Conservation (phyloP, 1,284 basidiomycete species). For the Naganishia sp. region DNA sequence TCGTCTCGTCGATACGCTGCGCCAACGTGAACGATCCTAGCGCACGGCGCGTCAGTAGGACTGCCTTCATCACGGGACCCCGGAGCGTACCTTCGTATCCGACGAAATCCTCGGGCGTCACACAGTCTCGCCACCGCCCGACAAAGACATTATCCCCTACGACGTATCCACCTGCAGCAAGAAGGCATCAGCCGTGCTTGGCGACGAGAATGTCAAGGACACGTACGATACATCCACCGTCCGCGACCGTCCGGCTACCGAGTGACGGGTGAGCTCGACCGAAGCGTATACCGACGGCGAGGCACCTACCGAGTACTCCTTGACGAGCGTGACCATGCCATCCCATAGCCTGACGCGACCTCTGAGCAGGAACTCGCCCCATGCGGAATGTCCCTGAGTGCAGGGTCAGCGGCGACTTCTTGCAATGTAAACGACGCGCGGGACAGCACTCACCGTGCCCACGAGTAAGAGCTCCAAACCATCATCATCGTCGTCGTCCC, state of each 20-base stretch:
- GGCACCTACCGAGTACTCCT: conserved; percentile 56
- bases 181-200: conserved; percentile 43
- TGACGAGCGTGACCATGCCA: conserved; percentile 57
- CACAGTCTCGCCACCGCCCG: conserved; percentile 54
- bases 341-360: conserved; percentile 59
- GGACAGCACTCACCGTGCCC: conserved; percentile 44
- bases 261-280: background rate
- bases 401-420: background rate
- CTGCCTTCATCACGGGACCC: background rate
- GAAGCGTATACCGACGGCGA: background rate
- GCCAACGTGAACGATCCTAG: conserved; percentile 29
- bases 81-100: conserved; percentile 48
- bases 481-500: conserved; percentile 36
- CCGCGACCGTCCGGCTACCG: conserved; percentile 55
- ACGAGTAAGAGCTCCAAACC: conserved; percentile 55
- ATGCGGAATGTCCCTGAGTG: conserved; percentile 56
- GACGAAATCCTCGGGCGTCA: conserved; percentile 51
- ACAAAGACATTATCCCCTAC: conserved; percentile 48
- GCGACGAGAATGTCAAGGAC: conserved; percentile 40
- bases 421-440: background rate
- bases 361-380: conserved; percentile 58
- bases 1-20: conserved; percentile 24
- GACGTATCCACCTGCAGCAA: conserved; percentile 50
- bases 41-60: too few relatives aligned
- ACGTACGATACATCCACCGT: conserved; percentile 58